phyloP scores from a whole-genome alignment of 2,329 filamentous ascomycete genomes.

The Claviceps africana region DNA sequence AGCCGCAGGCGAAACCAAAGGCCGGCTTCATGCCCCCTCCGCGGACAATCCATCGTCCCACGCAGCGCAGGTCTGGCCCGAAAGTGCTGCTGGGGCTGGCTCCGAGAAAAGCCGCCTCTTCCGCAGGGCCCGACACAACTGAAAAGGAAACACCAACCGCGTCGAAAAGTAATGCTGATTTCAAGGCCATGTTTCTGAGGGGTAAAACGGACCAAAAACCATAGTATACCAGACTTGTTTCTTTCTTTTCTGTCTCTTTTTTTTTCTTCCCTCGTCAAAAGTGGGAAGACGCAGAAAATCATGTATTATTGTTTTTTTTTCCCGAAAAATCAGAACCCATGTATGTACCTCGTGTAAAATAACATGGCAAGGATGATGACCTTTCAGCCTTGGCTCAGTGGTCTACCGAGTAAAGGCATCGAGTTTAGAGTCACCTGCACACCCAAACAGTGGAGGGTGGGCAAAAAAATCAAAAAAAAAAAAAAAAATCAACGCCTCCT shows the following conservation, averaged over 20 bases:
- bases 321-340: too few relatives aligned
- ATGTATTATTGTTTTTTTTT: too few relatives aligned
- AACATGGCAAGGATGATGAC: too few relatives aligned
- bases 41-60: conserved; percentile 27
- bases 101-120: conserved; percentile 11
- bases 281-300: not conserved
- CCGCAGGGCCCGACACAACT: conserved; percentile 9
- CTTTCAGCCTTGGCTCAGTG: too few relatives aligned
- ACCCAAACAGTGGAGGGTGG: too few relatives aligned
- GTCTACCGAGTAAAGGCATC: too few relatives aligned
- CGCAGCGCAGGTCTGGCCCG: conserved; percentile 23
- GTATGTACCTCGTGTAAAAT: too few relatives aligned
- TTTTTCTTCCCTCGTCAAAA: not conserved
- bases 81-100: conserved; percentile 32
- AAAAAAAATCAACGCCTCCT: too few relatives aligned
- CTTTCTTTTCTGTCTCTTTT: not conserved
- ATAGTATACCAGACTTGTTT: not conserved
- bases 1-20: conserved; percentile 7
- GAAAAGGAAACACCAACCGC: conserved; percentile 8
- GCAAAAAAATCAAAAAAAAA: too few relatives aligned
- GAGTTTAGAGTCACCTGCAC: too few relatives aligned
- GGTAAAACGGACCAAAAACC: conserved; percentile 8
- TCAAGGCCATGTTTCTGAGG: conserved; percentile 37
- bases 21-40: conserved; percentile 29
- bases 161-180: conserved; percentile 42